phyloP scores from a whole-genome alignment of 345 rosid species.

The Populus euphratica region DNA sequence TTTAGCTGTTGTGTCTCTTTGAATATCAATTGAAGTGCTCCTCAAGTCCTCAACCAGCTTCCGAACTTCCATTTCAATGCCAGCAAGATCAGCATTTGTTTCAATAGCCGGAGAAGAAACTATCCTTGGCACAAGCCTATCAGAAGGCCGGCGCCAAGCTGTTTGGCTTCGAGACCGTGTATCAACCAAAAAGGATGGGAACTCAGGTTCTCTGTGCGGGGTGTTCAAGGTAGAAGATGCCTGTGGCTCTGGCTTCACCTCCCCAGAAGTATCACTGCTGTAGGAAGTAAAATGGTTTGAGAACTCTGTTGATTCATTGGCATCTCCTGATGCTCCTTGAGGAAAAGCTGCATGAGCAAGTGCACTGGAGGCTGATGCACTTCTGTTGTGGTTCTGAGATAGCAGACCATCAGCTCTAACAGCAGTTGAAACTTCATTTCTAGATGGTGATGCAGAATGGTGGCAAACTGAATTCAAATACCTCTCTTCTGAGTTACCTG shows the following conservation, averaged over 20 bases:
- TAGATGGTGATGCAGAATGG: conserved; percentile 47
- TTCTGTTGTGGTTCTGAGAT: conserved; percentile 50
- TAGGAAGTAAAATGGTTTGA: conserved; percentile 54
- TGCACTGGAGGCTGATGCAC: conserved; percentile 53
- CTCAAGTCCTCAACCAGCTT: conserved; percentile 64
- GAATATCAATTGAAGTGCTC: conserved; percentile 52
- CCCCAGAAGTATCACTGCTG: conserved; percentile 79
- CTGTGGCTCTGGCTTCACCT: conserved; percentile 51
- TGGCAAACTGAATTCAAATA: conserved; percentile 41
- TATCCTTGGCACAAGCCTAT: conserved; percentile 65
- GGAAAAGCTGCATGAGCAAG: conserved; percentile 47
- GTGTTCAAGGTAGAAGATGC: conserved; percentile 38
- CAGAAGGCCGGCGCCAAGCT: conserved; percentile 74
- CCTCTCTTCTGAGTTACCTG: conserved; percentile 43
- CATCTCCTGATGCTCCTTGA: conserved; percentile 47
- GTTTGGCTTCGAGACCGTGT: conserved; percentile 56
- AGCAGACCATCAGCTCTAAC: conserved; percentile 34
- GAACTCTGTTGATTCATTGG: conserved; percentile 52
- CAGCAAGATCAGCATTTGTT: conserved; percentile 72
- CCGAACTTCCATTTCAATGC: conserved; percentile 60
- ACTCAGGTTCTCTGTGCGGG: conserved; percentile 51
- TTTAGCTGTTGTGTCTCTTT: conserved; percentile 54
- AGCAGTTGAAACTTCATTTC: conserved; percentile 43
- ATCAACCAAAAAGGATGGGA: conserved; percentile 52
- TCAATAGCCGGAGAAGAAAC: conserved; percentile 60